phyloP scores from a whole-genome alignment of 2,329 filamentous ascomycete species.

The Pezicula rhizophila region DNA sequence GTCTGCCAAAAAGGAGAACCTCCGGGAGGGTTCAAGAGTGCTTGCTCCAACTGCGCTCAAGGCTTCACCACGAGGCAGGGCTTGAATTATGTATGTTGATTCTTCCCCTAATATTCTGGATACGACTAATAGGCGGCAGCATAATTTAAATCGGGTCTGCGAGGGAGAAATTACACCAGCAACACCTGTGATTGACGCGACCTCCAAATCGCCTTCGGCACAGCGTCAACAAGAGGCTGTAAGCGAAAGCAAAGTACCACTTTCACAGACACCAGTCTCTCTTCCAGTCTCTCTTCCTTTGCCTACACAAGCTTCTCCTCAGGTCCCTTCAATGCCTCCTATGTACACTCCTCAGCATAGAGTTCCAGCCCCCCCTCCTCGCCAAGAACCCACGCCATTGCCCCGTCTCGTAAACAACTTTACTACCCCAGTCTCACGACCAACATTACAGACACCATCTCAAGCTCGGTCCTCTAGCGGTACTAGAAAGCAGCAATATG shows the following conservation, averaged over 20 bases:
- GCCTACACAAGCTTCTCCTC: background rate
- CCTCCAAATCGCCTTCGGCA: background rate
- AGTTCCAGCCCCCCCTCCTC: slow-evolving; percentile 1
- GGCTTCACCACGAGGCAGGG: slow-evolving; percentile 19
- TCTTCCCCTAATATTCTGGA: too few species aligned
- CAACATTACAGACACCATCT: background rate
- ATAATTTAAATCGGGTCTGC: slow-evolving; percentile 8
- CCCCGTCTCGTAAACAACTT: slow-evolving; percentile 1
- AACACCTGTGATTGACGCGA: background rate
- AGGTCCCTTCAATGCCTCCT: slow-evolving; percentile 5
- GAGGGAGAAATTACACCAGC: background rate
- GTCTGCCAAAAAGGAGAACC: slow-evolving; percentile 10
- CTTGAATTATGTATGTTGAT: slow-evolving; percentile 10
- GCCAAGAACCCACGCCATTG: background rate
- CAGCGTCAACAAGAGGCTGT: slow-evolving; percentile 2
- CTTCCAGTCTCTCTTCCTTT: slow-evolving; percentile 1
- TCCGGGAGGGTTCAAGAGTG: slow-evolving; percentile 11
- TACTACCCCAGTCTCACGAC: background rate
- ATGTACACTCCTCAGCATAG: slow-evolving; percentile 6
- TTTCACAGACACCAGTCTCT: background rate
- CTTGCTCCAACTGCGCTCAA: slow-evolving; percentile 12
- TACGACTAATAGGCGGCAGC: background rate
- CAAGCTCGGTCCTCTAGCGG: background rate
- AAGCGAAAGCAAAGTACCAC: background rate
- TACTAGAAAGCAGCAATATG: background rate